Evolutionary conservation across 2,329 filamentous ascomycete species (phyloP).

Genomic region (Setomelanomma holmii): DNA sequence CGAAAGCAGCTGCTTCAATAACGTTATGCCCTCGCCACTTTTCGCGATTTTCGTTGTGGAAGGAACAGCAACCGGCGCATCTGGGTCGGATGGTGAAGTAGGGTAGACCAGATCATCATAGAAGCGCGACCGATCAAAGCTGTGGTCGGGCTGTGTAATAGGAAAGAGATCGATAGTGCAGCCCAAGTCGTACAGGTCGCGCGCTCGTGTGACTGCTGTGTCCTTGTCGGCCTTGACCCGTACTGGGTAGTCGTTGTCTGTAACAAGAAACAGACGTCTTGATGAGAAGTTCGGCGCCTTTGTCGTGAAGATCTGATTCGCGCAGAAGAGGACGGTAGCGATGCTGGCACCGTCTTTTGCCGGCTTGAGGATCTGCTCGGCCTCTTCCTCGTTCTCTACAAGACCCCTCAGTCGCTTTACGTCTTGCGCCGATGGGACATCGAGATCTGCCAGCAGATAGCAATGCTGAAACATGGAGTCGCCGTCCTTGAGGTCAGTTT

Average conservation of each 20-base stretch:
- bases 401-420: conserved; percentile 80
- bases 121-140: conserved; percentile 84
- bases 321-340: conserved; percentile 90
- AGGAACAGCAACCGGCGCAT: conserved; percentile 64
- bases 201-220: conserved; percentile 83
- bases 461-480: conserved; percentile 82
- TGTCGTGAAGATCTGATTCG: conserved; percentile 95
- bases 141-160: conserved; percentile 72
- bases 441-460: conserved; percentile 87
- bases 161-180: conserved; percentile 93
- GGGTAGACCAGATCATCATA: conserved; percentile 97
- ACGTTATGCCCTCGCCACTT: conserved; percentile 75
- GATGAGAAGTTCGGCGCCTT: conserved; percentile 95
- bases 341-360: conserved; percentile 76
- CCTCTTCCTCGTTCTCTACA: conserved; percentile 78
- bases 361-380: conserved; percentile 72
- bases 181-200: conserved; percentile 92
- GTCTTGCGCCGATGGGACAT: conserved; percentile 84
- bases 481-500: conserved; percentile 60
- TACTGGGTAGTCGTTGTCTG: conserved; percentile 85
- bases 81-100: conserved; percentile 69
- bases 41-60: conserved; percentile 67
- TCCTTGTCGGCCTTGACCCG: conserved; percentile 75
- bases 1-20: conserved; percentile 80
- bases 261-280: conserved; percentile 91